These are phyloP conservation scores for Phytophthora colocasiae DNA, from an alignment of 352 stramenopile species.

Conservation along the genomic window DNA sequence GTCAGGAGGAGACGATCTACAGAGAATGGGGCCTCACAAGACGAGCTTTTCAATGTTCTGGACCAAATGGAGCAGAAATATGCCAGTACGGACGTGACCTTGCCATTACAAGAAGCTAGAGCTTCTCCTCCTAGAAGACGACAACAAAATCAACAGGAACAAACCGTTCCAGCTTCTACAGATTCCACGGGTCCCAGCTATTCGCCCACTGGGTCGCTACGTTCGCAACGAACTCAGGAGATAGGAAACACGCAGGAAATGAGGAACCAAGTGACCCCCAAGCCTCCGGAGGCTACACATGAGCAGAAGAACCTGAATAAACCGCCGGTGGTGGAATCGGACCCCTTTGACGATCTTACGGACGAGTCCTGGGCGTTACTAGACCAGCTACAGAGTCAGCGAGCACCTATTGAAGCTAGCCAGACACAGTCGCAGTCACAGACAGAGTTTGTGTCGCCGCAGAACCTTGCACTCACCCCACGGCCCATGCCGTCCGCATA, in stretches of 20 bases:
- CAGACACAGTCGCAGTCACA: slow-evolving; percentile 28
- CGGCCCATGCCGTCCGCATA: slow-evolving; percentile 34
- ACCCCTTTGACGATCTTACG: slow-evolving; percentile 75
- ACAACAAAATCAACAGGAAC: neutral
- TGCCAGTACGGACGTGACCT: slow-evolving; percentile 38
- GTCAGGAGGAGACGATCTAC: slow-evolving; percentile 16
- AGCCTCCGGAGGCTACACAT: slow-evolving; percentile 2
- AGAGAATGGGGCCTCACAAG: slow-evolving; percentile 53
- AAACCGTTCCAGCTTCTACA: neutral
- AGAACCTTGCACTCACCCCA: slow-evolving; percentile 37
- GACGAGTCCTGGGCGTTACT: slow-evolving; percentile 81
- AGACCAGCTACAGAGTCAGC: slow-evolving; percentile 73
- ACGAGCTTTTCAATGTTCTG: slow-evolving; percentile 66
- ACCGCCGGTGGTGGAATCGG: slow-evolving; percentile 31
- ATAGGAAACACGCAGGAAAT: slow-evolving; percentile 18
- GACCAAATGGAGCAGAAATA: slow-evolving; percentile 74
- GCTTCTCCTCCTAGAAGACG: neutral
- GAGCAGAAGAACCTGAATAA: slow-evolving; percentile 11
- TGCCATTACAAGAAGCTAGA: neutral
- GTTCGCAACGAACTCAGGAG: slow-evolving; percentile 20
- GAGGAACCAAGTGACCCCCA: slow-evolving; percentile 1
- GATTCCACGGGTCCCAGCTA: slow-evolving; percentile 11
- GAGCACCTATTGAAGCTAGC: slow-evolving; percentile 21
- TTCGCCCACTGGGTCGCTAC: slow-evolving; percentile 30
- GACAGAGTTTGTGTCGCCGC: slow-evolving; percentile 37